These are phyloP conservation scores for Cladosporium sp. DNA, from an alignment of 2,329 filamentous ascomycete species.

Conservation along the genomic window DNA sequence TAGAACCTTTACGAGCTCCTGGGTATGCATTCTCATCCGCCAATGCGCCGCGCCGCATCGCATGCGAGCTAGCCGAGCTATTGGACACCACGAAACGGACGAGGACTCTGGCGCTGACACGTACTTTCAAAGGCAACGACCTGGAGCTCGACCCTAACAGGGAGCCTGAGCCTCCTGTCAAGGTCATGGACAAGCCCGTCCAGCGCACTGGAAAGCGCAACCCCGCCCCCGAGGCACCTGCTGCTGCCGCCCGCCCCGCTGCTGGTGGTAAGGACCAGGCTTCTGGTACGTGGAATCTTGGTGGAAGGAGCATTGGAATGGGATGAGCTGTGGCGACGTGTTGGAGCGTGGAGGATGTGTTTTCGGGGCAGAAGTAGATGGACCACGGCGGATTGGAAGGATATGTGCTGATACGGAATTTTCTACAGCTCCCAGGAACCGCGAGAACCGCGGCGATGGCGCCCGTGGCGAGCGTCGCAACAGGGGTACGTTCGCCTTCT, in stretches of 20 bases:
- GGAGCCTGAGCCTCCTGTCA: slow-evolving; percentile 72
- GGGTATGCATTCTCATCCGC: slow-evolving; percentile 56
- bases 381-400: background rate
- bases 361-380: background rate
- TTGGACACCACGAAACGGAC: slow-evolving; percentile 13
- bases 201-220: slow-evolving; percentile 82
- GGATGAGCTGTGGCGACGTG: background rate
- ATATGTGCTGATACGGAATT: slow-evolving; percentile 13
- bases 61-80: slow-evolving; percentile 5
- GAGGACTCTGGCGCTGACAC: slow-evolving; percentile 5
- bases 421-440: slow-evolving; percentile 64
- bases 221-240: slow-evolving; percentile 65
- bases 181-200: slow-evolving; percentile 80
- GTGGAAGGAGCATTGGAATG: background rate
- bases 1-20: slow-evolving; percentile 98
- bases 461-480: slow-evolving; percentile 44
- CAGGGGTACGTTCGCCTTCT: slow-evolving; percentile 28
- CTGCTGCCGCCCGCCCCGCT: slow-evolving; percentile 32
- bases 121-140: slow-evolving; percentile 56
- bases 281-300: slow-evolving; percentile 63
- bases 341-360: background rate
- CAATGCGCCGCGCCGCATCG: background rate
- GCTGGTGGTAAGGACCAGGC: slow-evolving; percentile 51
- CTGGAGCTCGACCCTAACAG: slow-evolving; percentile 69
- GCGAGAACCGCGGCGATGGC: slow-evolving; percentile 75